These are phyloP conservation scores for Arthrobotrys sinensis DNA, from an alignment of 2,329 filamentous ascomycete species.

Conservation along the genomic window DNA sequence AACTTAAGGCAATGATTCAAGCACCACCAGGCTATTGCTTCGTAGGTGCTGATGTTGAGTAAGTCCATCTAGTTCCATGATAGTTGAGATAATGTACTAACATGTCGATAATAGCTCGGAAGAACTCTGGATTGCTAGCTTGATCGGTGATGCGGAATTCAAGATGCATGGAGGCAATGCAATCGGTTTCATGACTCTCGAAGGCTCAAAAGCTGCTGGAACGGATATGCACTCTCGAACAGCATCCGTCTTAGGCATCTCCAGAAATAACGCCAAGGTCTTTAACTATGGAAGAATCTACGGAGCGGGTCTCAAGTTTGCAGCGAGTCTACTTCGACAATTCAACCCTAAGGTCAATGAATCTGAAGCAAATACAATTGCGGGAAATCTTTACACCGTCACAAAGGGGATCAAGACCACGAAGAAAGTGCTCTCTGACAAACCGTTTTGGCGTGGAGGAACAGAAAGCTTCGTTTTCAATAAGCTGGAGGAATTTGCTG, in stretches of 20 bases:
- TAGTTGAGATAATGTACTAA: conserved; percentile 8
- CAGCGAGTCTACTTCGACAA: conserved; percentile 87
- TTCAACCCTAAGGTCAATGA: conserved; percentile 92
- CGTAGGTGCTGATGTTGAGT: conserved; percentile 94
- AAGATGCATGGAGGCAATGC: conserved; percentile 96
- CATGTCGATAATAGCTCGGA: conserved; percentile 74
- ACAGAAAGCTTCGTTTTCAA: conserved; percentile 99
- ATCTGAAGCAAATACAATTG: conserved; percentile 80
- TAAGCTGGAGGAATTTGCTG: conserved; percentile 95
- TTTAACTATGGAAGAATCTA: conserved; percentile 99
- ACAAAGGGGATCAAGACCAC: conserved; percentile 84
- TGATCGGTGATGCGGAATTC: conserved; percentile 95
- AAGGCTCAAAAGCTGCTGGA: conserved; percentile 92
- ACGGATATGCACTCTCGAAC: conserved; percentile 74
- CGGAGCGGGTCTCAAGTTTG: conserved; percentile 95
- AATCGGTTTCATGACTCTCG: conserved; percentile 98
- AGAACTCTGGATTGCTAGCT: conserved; percentile 96
- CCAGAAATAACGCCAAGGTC: conserved; percentile 93
- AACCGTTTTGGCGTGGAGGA: conserved; percentile 92
- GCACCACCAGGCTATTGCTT: conserved; percentile 92
- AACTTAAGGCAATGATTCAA: conserved; percentile 96
- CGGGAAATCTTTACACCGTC: conserved; percentile 84
- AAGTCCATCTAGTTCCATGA: conserved; percentile 17
- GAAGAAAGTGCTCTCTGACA: conserved; percentile 75
- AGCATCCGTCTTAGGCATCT: conserved; percentile 91